Evolutionary conservation across 352 stramenopile genomes (phyloP).

Genomic region (Phytopythium cucurbitacearum): DNA sequence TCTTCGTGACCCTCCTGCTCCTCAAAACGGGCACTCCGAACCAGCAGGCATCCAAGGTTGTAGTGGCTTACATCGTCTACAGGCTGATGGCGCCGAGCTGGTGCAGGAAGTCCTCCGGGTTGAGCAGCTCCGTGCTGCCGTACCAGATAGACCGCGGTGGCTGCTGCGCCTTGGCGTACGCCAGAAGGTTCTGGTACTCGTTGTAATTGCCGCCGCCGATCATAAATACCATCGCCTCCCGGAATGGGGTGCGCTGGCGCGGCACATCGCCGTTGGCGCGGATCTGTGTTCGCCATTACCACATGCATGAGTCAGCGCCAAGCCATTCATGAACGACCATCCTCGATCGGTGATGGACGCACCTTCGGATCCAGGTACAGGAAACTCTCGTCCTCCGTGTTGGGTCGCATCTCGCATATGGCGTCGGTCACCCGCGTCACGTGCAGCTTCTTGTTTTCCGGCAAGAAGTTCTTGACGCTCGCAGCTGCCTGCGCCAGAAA

Average conservation of each 20-base stretch:
- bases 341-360: not conserved
- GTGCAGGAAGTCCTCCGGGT: slow-evolving; percentile 85
- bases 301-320: not conserved
- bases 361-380: slow-evolving; percentile 86
- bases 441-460: slow-evolving; percentile 86
- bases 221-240: slow-evolving; percentile 85
- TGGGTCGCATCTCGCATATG: slow-evolving; percentile 77
- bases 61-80: slow-evolving; percentile 10
- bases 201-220: slow-evolving; percentile 87
- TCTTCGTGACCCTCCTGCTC: no score
- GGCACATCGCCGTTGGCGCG: slow-evolving; percentile 68
- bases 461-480: slow-evolving; percentile 86
- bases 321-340: not conserved
- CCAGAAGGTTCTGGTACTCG: slow-evolving; percentile 85
- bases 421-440: slow-evolving; percentile 76
- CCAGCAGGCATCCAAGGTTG: no score
- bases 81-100: slow-evolving; percentile 73
- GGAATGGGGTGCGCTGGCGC: slow-evolving; percentile 72
- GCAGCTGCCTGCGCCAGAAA: slow-evolving; percentile 76
- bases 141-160: slow-evolving; percentile 77
- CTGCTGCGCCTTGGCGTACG: slow-evolving; percentile 71
- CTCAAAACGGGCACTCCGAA: no score
- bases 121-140: slow-evolving; percentile 87
- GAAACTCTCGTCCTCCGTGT: slow-evolving; percentile 81
- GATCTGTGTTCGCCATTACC: slow-evolving; percentile 28